A percentile compares a stretch with the other conserved stretches of the same genome.
Conservation (phyloP, 176 grass and related monocot species). For the Aegilops bicornis region DNA sequence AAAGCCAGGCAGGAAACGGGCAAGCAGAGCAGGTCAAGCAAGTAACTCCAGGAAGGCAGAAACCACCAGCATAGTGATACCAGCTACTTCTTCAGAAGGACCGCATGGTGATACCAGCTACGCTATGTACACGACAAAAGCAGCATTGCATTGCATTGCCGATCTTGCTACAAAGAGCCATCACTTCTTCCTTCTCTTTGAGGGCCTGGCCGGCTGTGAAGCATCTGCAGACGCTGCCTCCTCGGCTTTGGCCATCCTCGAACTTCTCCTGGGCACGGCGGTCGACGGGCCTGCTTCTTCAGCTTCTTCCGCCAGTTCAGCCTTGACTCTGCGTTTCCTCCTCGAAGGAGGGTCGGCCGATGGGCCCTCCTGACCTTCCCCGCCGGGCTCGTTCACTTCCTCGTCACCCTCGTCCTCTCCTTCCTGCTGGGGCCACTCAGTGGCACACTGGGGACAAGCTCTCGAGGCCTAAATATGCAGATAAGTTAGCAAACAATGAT, state of each 20-base stretch:
- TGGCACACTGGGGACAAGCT: conserved; percentile 66
- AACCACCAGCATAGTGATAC: conserved; percentile 8
- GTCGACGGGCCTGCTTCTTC: conserved; percentile 10
- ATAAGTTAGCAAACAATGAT: neutral
- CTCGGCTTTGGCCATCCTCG: conserved; percentile 40
- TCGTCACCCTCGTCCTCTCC: conserved; percentile 34
- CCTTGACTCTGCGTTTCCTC: conserved; percentile 41
- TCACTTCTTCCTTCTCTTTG: conserved; percentile 33
- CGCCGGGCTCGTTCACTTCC: conserved; percentile 10
- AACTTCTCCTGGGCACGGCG: conserved; percentile 14
- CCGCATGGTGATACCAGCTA: neutral
- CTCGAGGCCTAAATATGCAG: conserved; percentile 46
- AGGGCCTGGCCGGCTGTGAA: conserved; percentile 9
- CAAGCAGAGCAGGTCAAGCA: neutral
- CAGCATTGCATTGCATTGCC: neutral
- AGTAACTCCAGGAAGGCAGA: neutral
- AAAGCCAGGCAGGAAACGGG: neutral
- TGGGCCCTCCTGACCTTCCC: conserved; percentile 19
- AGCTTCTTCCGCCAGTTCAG: conserved; percentile 42
- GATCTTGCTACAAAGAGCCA: neutral
- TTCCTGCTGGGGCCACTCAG: conserved; percentile 59
- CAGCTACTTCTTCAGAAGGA: no score
- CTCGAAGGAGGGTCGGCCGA: conserved; percentile 17
- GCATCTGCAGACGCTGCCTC: conserved; percentile 10
- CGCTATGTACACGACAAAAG: conserved; percentile 27